phyloP scores from a whole-genome alignment of 148 eudicot species.

The Silene conica region DNA sequence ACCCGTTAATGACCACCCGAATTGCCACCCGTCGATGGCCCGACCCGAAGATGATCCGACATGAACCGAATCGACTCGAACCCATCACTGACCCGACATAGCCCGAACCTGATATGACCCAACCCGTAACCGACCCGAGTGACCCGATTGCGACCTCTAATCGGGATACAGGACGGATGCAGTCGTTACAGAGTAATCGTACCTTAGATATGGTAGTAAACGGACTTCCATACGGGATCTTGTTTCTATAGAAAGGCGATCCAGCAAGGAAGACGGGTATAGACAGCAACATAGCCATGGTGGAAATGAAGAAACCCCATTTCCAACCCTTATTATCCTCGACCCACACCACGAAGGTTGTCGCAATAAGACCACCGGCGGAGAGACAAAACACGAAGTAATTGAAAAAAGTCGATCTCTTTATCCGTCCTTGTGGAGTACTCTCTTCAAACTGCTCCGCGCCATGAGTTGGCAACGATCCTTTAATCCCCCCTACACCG shows the following conservation, averaged over 20 bases:
- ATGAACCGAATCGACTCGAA: no score
- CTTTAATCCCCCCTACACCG: conserved; percentile 91
- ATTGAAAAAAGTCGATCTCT: conserved; percentile 83
- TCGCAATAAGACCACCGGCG: conserved; percentile 73
- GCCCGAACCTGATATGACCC: no score
- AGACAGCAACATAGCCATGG: conserved; percentile 55
- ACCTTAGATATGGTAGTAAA: conserved; percentile 86
- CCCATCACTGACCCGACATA: no score
- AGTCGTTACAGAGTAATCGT: not conserved
- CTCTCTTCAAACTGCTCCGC: conserved; percentile 88
- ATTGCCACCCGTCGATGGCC: no score
- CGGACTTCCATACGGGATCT: conserved; percentile 82
- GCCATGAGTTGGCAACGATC: conserved; percentile 78
- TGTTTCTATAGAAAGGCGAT: conserved; percentile 57
- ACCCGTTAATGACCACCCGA: no score
- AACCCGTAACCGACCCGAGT: no score
- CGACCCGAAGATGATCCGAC: no score
- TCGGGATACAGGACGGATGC: no score
- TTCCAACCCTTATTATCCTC: conserved; percentile 96
- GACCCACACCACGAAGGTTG: conserved; percentile 90
- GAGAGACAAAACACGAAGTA: conserved; percentile 86
- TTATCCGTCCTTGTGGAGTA: conserved; percentile 60
- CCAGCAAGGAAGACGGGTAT: conserved; percentile 72
- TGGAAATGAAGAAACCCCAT: conserved; percentile 86
- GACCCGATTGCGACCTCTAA: no score